Conservation (phyloP, 192 early-diverging fungal genomes). For the Backusella parvicylindrica region DNA sequence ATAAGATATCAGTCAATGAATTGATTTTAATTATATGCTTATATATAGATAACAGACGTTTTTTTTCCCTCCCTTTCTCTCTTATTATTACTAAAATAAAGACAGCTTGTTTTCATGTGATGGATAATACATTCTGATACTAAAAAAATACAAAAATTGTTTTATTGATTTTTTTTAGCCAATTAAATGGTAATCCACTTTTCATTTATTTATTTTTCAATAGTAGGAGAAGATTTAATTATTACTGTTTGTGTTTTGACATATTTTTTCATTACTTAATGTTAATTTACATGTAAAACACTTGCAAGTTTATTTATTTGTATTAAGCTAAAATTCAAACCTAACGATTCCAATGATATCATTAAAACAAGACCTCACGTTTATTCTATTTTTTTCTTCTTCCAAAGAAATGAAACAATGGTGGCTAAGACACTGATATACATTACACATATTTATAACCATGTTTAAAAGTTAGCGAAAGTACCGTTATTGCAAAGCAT, state of each 20-base stretch:
- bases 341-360: not conserved
- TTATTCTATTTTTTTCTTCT: not conserved
- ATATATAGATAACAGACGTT: not conserved
- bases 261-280: not conserved
- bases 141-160: not conserved
- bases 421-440: constrained; percentile 9
- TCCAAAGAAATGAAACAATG: constrained; percentile 20
- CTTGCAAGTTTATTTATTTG: not conserved
- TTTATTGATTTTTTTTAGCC: not conserved
- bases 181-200: not conserved
- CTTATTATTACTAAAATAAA: not conserved
- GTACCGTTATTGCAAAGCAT: not conserved
- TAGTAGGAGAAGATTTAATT: not conserved
- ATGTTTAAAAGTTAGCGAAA: not conserved
- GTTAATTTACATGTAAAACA: not conserved
- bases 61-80: not conserved
- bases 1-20: not conserved
- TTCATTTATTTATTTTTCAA: not conserved
- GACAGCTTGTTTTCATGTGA: not conserved
- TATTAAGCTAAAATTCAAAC: not conserved
- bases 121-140: not conserved
- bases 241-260: not conserved
- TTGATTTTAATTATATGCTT: not conserved
- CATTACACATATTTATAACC: not conserved
- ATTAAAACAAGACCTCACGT: not conserved